A percentile compares a stretch with the other conserved stretches of the same genome.
Conservation (phyloP, 192 early-diverging fungal genomes). For the Neocallimastix lanati region DNA sequence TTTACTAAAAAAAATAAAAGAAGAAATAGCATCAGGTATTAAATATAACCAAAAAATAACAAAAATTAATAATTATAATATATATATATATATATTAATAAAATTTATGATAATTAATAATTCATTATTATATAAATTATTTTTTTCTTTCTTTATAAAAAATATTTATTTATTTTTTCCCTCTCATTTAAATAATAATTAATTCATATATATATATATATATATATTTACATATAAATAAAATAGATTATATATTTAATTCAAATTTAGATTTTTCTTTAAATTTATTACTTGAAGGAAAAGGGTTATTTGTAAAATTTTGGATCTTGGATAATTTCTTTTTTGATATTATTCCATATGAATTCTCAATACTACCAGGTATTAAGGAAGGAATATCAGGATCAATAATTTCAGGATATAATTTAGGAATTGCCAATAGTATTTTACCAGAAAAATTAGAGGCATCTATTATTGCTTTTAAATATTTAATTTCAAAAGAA, state of each 20-base stretch:
- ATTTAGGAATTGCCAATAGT: neutral
- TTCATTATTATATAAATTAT: too few relatives aligned
- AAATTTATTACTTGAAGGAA: neutral
- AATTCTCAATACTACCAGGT: neutral
- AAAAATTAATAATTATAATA: too few relatives aligned
- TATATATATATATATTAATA: too few relatives aligned
- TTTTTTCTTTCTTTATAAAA: too few relatives aligned
- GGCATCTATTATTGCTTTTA: neutral
- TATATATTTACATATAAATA: too few relatives aligned
- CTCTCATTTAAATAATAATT: too few relatives aligned
- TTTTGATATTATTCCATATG: neutral
- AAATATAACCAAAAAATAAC: too few relatives aligned
- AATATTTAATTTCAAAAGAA: neutral
- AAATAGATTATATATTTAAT: neutral
- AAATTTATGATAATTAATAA: too few relatives aligned
- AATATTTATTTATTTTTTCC: too few relatives aligned
- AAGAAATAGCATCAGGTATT: too few relatives aligned
- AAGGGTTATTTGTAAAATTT: neutral
- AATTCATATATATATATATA: too few relatives aligned
- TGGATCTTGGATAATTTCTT: neutral
- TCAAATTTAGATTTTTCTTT: neutral
- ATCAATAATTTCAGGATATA: neutral
- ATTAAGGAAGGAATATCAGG: neutral
- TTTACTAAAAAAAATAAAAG: too few relatives aligned
- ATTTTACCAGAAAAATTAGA: neutral